Evolutionary conservation across 176 grass and related monocot genomes (phyloP), one percentile per base, ranked within the genome.

Genomic region (Olyra latifolia): DNA sequence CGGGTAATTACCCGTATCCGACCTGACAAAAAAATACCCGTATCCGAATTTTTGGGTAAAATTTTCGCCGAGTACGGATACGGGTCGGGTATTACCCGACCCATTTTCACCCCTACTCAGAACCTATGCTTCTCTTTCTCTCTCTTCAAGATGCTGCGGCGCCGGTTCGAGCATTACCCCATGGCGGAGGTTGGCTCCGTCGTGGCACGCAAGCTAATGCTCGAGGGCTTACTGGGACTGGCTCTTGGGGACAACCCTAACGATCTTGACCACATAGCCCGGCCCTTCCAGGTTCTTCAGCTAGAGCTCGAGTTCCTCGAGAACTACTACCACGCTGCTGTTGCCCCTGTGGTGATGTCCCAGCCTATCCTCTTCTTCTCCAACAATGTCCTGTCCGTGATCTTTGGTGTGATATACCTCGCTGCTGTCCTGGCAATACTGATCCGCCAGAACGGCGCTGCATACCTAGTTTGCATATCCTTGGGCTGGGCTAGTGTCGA

Each of bases 101-200:
- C n/a, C n/a, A n/a, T n/a, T n/a, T n/a, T n/a, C n/a, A n/a, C n/a
- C n/a, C 4, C 4, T 35, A 4, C 56, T 10, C 9, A 56, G 54
- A 23, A 0, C 28, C 0, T 62, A 1, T 72, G 80, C 56, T 14
- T 82, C 42, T 82, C 80, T 6, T 82, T 82, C 20, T 17, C 79
- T 10, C 6, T 81, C 4, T 81, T 81, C 42, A 81, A 81, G 67
- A 27, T 81, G 1, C 2, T 62, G 54, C 56, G 68, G 0, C 80
- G 80, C 29, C 43, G 44, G 8, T 72, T 82, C 8, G 80, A 82
- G 80, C 68, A 82, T 2, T 82, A 72, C 58, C 80, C 80, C 13
- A 82, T 72, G 68, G 68, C 52, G 20, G 68, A 82, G 68, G 56
- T 61, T 0, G 68, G 80, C 19, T 20, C 68, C 4, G 0, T 0